Percentiles rank a stretch among this genome's conserved stretches.
These are phyloP conservation scores for Asterophora parasitica DNA, from an alignment of 768 basidiomycete species.

Conservation along the genomic window DNA sequence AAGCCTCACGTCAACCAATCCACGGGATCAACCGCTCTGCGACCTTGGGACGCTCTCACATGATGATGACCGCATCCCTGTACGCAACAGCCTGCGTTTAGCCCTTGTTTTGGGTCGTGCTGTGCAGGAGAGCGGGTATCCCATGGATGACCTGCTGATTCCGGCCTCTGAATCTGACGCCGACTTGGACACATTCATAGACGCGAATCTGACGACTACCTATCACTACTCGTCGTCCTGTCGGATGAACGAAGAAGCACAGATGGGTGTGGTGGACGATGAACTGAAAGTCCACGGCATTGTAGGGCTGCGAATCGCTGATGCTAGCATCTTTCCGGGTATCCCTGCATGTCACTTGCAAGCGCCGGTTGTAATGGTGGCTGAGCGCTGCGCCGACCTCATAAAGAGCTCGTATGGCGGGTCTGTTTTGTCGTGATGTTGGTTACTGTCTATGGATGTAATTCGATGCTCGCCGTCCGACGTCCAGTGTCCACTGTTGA, in stretches of 20 bases:
- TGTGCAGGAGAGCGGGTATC: constrained; percentile 22
- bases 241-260: constrained; percentile 27
- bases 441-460: too few relatives aligned
- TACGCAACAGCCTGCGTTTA: constrained; percentile 24
- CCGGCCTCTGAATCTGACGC: constrained; percentile 23
- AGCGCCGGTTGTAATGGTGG: constrained; percentile 15
- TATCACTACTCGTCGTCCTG: constrained; percentile 35
- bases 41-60: constrained; percentile 27
- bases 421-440: too few relatives aligned
- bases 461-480: too few relatives aligned
- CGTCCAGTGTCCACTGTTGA: too few relatives aligned
- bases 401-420: background rate
- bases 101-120: constrained; percentile 16
- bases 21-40: constrained; percentile 23
- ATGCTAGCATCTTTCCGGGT: constrained; percentile 18
- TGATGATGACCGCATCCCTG: constrained; percentile 19
- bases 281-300: constrained; percentile 20
- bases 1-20: constrained; percentile 23
- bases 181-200: constrained; percentile 27
- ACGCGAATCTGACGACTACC: constrained; percentile 20
- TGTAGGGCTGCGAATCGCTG: constrained; percentile 16
- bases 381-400: constrained; percentile 19
- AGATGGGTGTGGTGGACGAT: constrained; percentile 18
- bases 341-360: constrained; percentile 14
- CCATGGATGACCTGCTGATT: constrained; percentile 21